Percentiles rank a stretch among this genome's conserved stretches.
phyloP scores from a whole-genome alignment of 1,284 basidiomycete genomes.

The Dichomitus squalens region DNA sequence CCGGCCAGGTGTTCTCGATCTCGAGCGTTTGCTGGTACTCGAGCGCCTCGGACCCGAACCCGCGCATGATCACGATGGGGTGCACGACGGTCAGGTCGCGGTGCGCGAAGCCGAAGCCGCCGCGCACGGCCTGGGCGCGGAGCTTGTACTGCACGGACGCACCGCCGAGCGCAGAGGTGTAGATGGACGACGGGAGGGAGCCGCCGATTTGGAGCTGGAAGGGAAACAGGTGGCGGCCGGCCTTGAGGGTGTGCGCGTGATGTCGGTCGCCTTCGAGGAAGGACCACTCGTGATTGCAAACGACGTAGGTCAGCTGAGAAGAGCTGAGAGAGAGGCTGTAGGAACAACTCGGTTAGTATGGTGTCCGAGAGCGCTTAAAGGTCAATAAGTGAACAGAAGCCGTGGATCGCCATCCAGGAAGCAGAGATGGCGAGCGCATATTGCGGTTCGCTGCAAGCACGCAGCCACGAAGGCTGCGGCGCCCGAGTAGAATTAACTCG shows the following conservation, averaged over 20 bases:
- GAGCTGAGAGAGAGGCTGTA: slow-evolving; percentile 43
- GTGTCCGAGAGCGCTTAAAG: not conserved
- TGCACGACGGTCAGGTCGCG: slow-evolving; percentile 69
- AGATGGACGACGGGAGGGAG: slow-evolving; percentile 77
- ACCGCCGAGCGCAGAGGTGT: slow-evolving; percentile 57
- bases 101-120: slow-evolving; percentile 58
- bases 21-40: slow-evolving; percentile 96
- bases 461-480: not conserved
- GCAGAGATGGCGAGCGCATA: not conserved
- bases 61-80: slow-evolving; percentile 71
- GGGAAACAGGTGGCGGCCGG: slow-evolving; percentile 86
- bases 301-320: slow-evolving; percentile 60
- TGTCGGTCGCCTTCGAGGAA: slow-evolving; percentile 80
- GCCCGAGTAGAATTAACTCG: slow-evolving; percentile 4
- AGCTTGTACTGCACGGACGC: slow-evolving; percentile 85
- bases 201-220: slow-evolving; percentile 85
- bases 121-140: slow-evolving; percentile 77
- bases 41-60: slow-evolving; percentile 79
- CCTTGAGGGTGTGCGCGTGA: slow-evolving; percentile 86
- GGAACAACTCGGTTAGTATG: slow-evolving; percentile 4
- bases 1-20: slow-evolving; percentile 95
- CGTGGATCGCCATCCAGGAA: slow-evolving; percentile 7
- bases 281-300: slow-evolving; percentile 88
- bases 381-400: not conserved
- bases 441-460: not conserved